Conservation (phyloP, 2,329 filamentous ascomycete genomes). For the Cadophora malorum region DNA sequence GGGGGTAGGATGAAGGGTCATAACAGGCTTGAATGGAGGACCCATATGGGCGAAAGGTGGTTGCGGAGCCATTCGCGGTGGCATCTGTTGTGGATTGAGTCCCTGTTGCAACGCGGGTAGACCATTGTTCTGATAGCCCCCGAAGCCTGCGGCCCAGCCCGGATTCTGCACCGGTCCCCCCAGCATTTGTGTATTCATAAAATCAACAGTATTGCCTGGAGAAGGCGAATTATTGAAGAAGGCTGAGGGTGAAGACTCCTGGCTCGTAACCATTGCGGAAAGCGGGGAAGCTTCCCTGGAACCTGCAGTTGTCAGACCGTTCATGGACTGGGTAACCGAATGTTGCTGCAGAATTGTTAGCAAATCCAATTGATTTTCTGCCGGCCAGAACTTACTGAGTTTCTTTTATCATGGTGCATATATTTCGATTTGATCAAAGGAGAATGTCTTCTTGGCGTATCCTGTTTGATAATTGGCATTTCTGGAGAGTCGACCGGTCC, state of each 20-base stretch:
- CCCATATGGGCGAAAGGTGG: slow-evolving; percentile 38
- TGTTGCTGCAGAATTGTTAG: slow-evolving; percentile 54
- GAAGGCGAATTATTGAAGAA: slow-evolving; percentile 57
- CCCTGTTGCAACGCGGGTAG: slow-evolving; percentile 29
- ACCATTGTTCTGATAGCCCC: slow-evolving; percentile 30
- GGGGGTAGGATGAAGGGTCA: slow-evolving; percentile 71
- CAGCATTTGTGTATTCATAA: slow-evolving; percentile 46
- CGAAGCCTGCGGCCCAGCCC: slow-evolving; percentile 47
- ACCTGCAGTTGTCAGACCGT: slow-evolving; percentile 53
- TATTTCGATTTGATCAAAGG: slow-evolving; percentile 38
- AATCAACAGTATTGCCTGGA: slow-evolving; percentile 50
- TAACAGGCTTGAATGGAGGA: slow-evolving; percentile 46
- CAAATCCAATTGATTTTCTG: slow-evolving; percentile 23
- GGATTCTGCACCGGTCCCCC: slow-evolving; percentile 35
- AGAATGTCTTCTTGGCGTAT: slow-evolving; percentile 42
- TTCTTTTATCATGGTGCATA: slow-evolving; percentile 49
- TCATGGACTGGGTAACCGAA: slow-evolving; percentile 58
- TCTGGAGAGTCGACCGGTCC: slow-evolving; percentile 48
- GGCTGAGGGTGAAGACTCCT: slow-evolving; percentile 57
- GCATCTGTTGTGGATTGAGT: slow-evolving; percentile 31
- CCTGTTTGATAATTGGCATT: slow-evolving; percentile 51
- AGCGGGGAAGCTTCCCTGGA: slow-evolving; percentile 63
- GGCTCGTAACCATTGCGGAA: slow-evolving; percentile 58
- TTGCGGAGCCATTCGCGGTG: slow-evolving; percentile 33
- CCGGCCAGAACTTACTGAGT: slow-evolving; percentile 49